Evolutionary conservation across 495 filamentous ascomycete genomes (phyloP).

Genomic region (Aspergillus nanangensis): DNA sequence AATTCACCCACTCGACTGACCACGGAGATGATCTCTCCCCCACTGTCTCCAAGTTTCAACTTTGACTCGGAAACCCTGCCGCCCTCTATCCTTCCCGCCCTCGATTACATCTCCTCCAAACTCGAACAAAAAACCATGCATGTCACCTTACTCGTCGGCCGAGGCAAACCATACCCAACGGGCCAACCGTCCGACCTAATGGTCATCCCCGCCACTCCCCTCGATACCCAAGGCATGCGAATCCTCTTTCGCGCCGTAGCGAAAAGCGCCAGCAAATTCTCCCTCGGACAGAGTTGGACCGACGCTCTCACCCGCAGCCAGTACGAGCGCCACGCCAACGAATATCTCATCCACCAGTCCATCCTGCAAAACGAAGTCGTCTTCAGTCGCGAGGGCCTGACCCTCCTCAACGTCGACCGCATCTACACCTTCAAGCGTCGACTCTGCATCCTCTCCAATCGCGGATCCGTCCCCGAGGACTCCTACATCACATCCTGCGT

Average conservation of each 20-base stretch:
- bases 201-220: conserved; percentile 40
- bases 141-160: conserved; percentile 44
- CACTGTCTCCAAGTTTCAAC: conserved; percentile 39
- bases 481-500: conserved; percentile 45
- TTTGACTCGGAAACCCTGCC: conserved; percentile 39
- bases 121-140: conserved; percentile 43
- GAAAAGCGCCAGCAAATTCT: conserved; percentile 41
- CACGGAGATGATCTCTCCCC: conserved; percentile 40
- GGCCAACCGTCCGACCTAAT: conserved; percentile 38
- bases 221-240: conserved; percentile 32
- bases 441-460: conserved; percentile 51
- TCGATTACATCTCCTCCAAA: conserved; percentile 46
- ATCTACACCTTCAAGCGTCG: conserved; percentile 69
- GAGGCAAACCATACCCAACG: conserved; percentile 41
- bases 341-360: conserved; percentile 59
- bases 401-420: conserved; percentile 62
- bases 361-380: conserved; percentile 64
- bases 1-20: conserved; percentile 29
- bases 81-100: conserved; percentile 38
- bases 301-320: conserved; percentile 34
- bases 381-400: conserved; percentile 66
- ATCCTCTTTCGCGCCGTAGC: conserved; percentile 36
- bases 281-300: conserved; percentile 40
- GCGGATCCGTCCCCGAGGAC: conserved; percentile 23
- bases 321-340: conserved; percentile 33